Percentiles rank a stretch among this genome's conserved stretches.
phyloP scores from a whole-genome alignment of 768 basidiomycete genomes.

The Collybia mongolica region DNA sequence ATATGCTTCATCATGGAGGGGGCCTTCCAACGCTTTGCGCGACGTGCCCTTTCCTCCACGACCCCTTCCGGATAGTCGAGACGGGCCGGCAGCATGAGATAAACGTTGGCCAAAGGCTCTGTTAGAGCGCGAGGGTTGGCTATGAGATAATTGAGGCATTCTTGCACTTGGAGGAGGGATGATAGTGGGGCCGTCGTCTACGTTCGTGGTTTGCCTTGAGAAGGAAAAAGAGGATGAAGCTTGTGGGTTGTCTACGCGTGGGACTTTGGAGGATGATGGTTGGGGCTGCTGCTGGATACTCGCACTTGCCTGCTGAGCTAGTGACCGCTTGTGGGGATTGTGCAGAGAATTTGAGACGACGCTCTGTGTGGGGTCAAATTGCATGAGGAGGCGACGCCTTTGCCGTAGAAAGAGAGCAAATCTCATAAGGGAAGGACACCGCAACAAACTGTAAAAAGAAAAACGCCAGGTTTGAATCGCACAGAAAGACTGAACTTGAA shows the following conservation, averaged over 20 bases:
- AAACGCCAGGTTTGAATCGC: too few relatives aligned
- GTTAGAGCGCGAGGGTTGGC: not conserved
- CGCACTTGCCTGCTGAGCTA: constrained; percentile 37
- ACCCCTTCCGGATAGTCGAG: constrained; percentile 10
- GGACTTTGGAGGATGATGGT: constrained; percentile 22
- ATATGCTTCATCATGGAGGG: constrained; percentile 31
- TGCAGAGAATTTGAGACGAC: constrained; percentile 18
- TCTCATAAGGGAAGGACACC: constrained; percentile 42
- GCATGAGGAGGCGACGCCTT: constrained; percentile 61
- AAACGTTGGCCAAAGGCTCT: constrained; percentile 6
- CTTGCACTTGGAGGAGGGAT: constrained; percentile 17
- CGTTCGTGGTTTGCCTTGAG: constrained; percentile 16
- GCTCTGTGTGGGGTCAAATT: constrained; percentile 40
- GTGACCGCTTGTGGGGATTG: constrained; percentile 43
- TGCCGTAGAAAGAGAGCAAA: constrained; percentile 43
- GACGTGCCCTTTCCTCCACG: constrained; percentile 6
- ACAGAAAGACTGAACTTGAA: too few relatives aligned
- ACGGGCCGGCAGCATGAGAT: constrained; percentile 7
- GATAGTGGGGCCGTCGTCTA: constrained; percentile 1
- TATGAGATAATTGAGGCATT: constrained; percentile 23
- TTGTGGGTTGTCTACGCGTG: constrained; percentile 23
- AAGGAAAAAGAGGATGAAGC: constrained; percentile 19
- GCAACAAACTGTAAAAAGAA: not conserved
- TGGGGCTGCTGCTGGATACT: constrained; percentile 10
- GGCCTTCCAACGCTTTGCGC: constrained; percentile 25